Evolutionary conservation across 768 basidiomycete species (phyloP), one percentile per base, ranked within the genome.

Genomic region (Russula compacta): DNA sequence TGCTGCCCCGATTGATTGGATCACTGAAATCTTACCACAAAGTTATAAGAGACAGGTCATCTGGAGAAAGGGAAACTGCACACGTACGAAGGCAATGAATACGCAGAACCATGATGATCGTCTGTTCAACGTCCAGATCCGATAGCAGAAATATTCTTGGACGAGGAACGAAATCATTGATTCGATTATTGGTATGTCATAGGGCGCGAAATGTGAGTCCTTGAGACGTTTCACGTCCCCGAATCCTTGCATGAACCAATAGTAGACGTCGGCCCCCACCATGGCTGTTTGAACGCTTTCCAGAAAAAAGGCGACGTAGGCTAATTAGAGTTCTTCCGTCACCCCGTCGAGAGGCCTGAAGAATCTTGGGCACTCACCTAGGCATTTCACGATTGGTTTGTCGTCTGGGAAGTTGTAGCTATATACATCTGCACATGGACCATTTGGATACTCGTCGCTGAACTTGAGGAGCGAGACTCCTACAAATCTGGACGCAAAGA

Each of bases 121-220:
- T 48, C 6, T 58, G 56, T 66, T 60, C 38, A 73, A 63, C 6
- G 62, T 55, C 64, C 67, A 69, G 19, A 74, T 72, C 14, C 72
- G 68, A 55, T 70, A 72, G 53, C 71, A 71, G 65, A 71, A 73
- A 58, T 73, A 73, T 14, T 64, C 39, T 53, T 73, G 73, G 6
- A 72, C 67, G 15, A 65, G 44, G 58, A 73, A 55, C 21, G 68
- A 67, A 36, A 71, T 65, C 11, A 70, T 12, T 5, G 68, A 58
- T 19, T 67, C 68, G 33, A 72, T 63, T 5, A 72, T 47, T 6
- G 72, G 71, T 6, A 67, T 68, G 55, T 71, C 71, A 35, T 71
- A 65, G 4, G 69, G 64, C 4, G 68, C 69, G 19, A 69, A 65
- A 19, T 69, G 59, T 2, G 69, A 59, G 5, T 57, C 39, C 4